phyloP scores from a whole-genome alignment of 495 filamentous ascomycete species.

The Aspergillus saccharolyticus region DNA sequence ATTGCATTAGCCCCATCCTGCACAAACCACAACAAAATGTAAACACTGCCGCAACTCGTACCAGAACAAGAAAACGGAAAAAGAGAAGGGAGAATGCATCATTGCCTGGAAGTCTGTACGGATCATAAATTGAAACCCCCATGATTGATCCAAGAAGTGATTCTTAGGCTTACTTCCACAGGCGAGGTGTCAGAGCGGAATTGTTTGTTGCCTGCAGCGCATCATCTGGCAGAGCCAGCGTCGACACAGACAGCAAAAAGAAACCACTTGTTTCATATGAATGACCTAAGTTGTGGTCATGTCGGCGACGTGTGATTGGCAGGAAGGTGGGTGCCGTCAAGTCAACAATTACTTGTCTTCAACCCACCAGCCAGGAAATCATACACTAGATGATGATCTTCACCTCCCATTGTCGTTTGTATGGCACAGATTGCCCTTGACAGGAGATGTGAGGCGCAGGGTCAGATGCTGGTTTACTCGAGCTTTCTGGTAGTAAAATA shows the following conservation, averaged over 20 bases:
- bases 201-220: not conserved
- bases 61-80: not conserved
- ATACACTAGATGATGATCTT: not conserved
- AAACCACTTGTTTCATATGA: not conserved
- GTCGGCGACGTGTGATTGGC: not conserved
- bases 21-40: not conserved
- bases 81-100: not conserved
- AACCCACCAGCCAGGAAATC: not conserved
- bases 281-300: not conserved
- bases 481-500: not conserved
- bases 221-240: not conserved
- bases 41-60: not conserved
- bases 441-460: not conserved
- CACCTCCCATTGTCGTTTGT: not conserved
- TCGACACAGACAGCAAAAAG: not conserved
- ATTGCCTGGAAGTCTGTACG: not conserved
- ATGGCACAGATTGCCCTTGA: not conserved
- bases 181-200: too few relatives aligned
- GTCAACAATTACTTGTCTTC: not conserved
- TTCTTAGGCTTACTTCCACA: too few relatives aligned
- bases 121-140: constrained; percentile 1
- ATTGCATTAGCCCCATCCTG: not conserved
- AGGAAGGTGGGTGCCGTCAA: not conserved
- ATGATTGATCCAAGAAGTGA: too few relatives aligned
- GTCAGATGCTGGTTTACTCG: not conserved